Evolutionary conservation across 441 rosid genomes (phyloP), one percentile per base, ranked within the genome.

Genomic region (Gossypium armourianum): DNA sequence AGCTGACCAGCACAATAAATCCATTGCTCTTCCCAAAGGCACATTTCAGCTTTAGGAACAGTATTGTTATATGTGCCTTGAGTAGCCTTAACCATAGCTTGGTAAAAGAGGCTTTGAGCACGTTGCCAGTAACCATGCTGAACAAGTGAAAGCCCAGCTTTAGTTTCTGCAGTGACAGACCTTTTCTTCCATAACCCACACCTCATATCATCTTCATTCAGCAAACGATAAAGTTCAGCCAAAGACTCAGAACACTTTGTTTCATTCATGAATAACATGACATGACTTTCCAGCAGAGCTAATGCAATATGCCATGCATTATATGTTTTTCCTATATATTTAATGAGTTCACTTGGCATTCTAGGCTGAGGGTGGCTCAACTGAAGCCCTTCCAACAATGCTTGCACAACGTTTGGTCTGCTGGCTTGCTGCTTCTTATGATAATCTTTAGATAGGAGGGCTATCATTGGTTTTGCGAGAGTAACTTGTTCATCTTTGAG

Each of bases 41-140:
- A 36, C 45, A 36, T 36, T 36, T 36, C 45, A 36, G 45, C 45
- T 36, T 36, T 36, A 36, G 45, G 45, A 36, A 36, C 45, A 8
- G 45, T 36, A 36, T 36, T 36, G 45, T 36, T 36, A 36, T 36
- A 94, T 65, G 99, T 92, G 64, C 97, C 99, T 79, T 94, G 99
- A 75, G 96, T 94, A 79, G 97, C 97, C 88, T 92, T 94, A 73
- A 87, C 86, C 99, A 94, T 92, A 32, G 97, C 99, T 76, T 89
- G 90, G 78, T 88, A 87, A 84, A 94, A 94, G 71, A 94, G 96
- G 80, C 85, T 86, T 77, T 92, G 99, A 70, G 97, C 91, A 71
- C 80, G 94, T 73, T 92, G 91, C 99, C 99, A 94, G 77, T 86
- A 94, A 73, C 99, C 99, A 86, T 94, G 99, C 76, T 92, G 99